Evolutionary conservation across 768 basidiomycete genomes (phyloP).

Genomic region (Boletus coccyginus): DNA sequence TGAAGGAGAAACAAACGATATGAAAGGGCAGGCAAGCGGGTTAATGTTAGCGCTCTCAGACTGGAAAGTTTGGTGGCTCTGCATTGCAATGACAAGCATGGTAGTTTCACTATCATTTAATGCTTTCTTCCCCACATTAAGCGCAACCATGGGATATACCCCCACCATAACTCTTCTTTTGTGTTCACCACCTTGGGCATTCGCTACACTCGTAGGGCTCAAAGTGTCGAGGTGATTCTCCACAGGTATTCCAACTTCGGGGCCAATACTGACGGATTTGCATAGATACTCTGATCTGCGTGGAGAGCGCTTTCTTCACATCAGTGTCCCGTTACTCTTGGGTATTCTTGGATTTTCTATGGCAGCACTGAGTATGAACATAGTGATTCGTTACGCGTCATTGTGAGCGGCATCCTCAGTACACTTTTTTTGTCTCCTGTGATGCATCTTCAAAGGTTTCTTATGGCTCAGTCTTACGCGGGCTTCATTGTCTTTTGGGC

Average conservation of each 20-base stretch:
- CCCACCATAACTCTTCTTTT: slow-evolving; percentile 67
- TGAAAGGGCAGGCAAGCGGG: slow-evolving; percentile 17
- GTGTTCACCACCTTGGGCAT: slow-evolving; percentile 68
- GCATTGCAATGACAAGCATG: slow-evolving; percentile 58
- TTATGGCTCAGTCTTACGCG: slow-evolving; percentile 73
- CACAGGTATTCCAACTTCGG: background rate
- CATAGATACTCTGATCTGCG: slow-evolving; percentile 65
- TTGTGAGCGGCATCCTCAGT: slow-evolving; percentile 40
- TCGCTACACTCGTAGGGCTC: slow-evolving; percentile 59
- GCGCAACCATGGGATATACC: slow-evolving; percentile 65
- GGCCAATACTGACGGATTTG: background rate
- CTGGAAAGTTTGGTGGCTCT: slow-evolving; percentile 84
- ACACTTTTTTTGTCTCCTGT: background rate
- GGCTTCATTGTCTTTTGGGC: slow-evolving; percentile 65
- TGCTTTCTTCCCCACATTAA: slow-evolving; percentile 77
- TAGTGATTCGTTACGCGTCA: slow-evolving; percentile 60
- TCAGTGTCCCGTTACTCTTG: slow-evolving; percentile 46
- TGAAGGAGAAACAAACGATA: slow-evolving; percentile 39
- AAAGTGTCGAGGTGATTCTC: slow-evolving; percentile 43
- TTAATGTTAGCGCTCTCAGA: slow-evolving; percentile 62
- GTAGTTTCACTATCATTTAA: slow-evolving; percentile 67
- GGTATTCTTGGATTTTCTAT: slow-evolving; percentile 71
- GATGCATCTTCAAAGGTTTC: slow-evolving; percentile 45
- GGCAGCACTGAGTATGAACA: slow-evolving; percentile 61
- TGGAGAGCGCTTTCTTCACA: slow-evolving; percentile 73